Conservation (phyloP, 2,329 filamentous ascomycete species). For the Orbilia quercus region DNA sequence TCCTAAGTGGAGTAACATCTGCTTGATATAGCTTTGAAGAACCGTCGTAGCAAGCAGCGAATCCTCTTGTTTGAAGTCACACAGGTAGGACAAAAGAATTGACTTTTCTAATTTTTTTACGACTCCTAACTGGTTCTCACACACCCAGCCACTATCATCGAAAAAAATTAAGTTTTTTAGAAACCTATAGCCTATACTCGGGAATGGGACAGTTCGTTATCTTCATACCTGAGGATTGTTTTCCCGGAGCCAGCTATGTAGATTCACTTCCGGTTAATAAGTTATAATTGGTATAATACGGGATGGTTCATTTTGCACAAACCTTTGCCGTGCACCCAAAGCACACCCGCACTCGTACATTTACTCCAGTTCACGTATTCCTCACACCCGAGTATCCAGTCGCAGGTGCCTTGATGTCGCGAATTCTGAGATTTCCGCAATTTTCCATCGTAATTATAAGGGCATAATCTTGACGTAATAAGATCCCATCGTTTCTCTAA, state of each 20-base stretch:
- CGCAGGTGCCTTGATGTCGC: slow-evolving; percentile 24
- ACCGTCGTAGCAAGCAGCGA: slow-evolving; percentile 34
- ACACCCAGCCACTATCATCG: slow-evolving; percentile 24
- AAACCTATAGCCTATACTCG: too few relatives aligned
- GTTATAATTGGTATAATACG: neutral
- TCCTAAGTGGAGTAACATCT: slow-evolving; percentile 31
- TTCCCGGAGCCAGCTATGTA: slow-evolving; percentile 56
- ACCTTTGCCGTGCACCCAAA: slow-evolving; percentile 50
- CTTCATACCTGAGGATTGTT: slow-evolving; percentile 48
- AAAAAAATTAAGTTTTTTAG: neutral
- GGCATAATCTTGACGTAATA: slow-evolving; percentile 24
- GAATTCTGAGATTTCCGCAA: slow-evolving; percentile 12
- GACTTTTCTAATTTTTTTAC: neutral
- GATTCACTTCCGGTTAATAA: slow-evolving; percentile 8
- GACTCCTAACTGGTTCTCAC: slow-evolving; percentile 12
- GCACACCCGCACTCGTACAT: neutral
- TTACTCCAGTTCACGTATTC: slow-evolving; percentile 16
- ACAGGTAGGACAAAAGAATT: slow-evolving; percentile 52
- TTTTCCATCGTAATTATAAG: slow-evolving; percentile 37
- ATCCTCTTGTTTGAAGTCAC: slow-evolving; percentile 50
- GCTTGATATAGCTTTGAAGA: slow-evolving; percentile 52
- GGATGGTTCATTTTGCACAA: neutral
- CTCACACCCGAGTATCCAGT: slow-evolving; percentile 13
- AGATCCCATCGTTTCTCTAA: slow-evolving; percentile 31
- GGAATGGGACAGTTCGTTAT: too few relatives aligned